phyloP scores from a whole-genome alignment of 345 rosid genomes.

The Populus tremula region DNA sequence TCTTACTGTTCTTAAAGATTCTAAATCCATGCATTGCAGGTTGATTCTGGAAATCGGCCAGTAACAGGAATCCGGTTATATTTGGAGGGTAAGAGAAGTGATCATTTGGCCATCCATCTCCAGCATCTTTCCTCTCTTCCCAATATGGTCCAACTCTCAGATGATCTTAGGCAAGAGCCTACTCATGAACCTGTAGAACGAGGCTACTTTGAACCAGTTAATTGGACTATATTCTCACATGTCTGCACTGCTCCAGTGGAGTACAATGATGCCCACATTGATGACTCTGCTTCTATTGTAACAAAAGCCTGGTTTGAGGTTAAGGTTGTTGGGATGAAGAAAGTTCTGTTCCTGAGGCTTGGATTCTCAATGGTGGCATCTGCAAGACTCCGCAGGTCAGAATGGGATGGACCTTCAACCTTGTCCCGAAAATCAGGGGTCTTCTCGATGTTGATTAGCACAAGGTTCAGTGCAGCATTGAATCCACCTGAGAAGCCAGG shows the following conservation, averaged over 20 bases:
- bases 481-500: constrained; percentile 41
- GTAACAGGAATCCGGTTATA: constrained; percentile 87
- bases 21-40: constrained; percentile 39
- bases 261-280: constrained; percentile 51
- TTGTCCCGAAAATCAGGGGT: constrained; percentile 72
- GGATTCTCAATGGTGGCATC: constrained; percentile 75
- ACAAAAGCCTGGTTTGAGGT: constrained; percentile 96
- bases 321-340: constrained; percentile 73
- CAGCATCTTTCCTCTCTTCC: constrained; percentile 83
- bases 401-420: constrained; percentile 73
- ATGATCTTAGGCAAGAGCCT: constrained; percentile 54
- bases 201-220: constrained; percentile 80
- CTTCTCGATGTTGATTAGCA: constrained; percentile 67
- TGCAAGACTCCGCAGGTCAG: constrained; percentile 64
- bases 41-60: constrained; percentile 73
- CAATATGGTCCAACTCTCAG: constrained; percentile 49
- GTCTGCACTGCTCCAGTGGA: constrained; percentile 86
- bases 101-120: constrained; percentile 84
- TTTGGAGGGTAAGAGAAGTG: constrained; percentile 85
- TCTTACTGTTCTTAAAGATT: constrained; percentile 6
- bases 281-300: constrained; percentile 69
- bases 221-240: constrained; percentile 91
- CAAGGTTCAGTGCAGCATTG: constrained; percentile 56
- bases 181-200: constrained; percentile 43
- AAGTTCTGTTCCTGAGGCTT: constrained; percentile 80